A percentile compares a stretch with the other conserved stretches of the same genome.
These are phyloP conservation scores for Petunia axillaris DNA, from an alignment of 257 asterid species.

Conservation along the genomic window DNA sequence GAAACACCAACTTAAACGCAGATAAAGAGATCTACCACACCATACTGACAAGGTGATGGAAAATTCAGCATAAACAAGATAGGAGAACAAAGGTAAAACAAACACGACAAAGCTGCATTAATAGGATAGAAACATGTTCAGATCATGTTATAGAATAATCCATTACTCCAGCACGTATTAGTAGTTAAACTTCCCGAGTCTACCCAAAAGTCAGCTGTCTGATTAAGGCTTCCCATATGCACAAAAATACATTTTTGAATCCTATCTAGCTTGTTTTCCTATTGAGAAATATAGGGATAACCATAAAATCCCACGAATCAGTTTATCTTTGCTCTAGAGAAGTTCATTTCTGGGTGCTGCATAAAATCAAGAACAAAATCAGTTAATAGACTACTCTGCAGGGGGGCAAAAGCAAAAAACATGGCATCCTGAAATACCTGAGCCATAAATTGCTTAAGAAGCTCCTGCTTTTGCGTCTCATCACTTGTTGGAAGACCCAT, in stretches of 20 bases:
- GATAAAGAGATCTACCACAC: background rate
- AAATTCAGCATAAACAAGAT: background rate
- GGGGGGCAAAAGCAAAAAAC: background rate
- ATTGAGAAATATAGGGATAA: background rate
- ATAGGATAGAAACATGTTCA: background rate
- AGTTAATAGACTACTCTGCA: background rate
- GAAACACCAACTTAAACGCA: background rate
- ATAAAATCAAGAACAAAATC: background rate
- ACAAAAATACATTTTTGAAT: background rate
- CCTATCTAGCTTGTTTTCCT: background rate
- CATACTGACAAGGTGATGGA: too few species aligned
- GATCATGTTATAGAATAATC: background rate
- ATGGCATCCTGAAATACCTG: constrained; percentile 42
- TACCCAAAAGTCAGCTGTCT: constrained; percentile 7
- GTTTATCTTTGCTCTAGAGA: constrained; percentile 53
- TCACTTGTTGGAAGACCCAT: constrained; percentile 72
- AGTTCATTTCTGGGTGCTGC: constrained; percentile 84
- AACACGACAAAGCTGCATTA: background rate
- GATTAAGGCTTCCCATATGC: background rate
- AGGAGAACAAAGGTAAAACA: background rate
- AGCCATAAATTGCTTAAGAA: constrained; percentile 72
- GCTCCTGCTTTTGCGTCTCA: constrained; percentile 72
- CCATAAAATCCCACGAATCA: constrained; percentile 30
- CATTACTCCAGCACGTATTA: background rate
- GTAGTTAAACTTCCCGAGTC: background rate